phyloP scores from a whole-genome alignment of 805 yeast genomes.

The Schwanniomyces yamadae region DNA sequence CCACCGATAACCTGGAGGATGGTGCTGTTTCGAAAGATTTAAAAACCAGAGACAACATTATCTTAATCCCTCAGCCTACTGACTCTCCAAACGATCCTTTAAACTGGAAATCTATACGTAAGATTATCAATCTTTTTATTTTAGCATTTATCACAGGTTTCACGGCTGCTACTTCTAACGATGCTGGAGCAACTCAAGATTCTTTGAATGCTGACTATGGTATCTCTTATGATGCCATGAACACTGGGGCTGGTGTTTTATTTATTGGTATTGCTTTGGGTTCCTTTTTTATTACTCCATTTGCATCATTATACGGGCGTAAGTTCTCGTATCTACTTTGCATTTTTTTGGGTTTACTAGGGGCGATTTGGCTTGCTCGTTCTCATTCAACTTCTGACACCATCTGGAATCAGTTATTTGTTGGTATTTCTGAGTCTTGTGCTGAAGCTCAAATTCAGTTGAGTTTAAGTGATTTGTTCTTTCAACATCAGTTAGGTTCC shows the following conservation, averaged over 20 bases:
- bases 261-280: constrained; percentile 46
- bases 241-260: constrained; percentile 50
- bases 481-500: constrained; percentile 47
- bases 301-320: constrained; percentile 45
- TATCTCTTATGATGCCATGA: constrained; percentile 46
- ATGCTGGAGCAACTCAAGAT: constrained; percentile 49
- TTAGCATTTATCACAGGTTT: constrained; percentile 43
- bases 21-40: constrained; percentile 4
- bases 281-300: constrained; percentile 45
- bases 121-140: constrained; percentile 37
- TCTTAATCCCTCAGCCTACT: constrained; percentile 49
- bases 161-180: constrained; percentile 51
- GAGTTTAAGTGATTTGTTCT: constrained; percentile 36
- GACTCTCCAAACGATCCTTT: constrained; percentile 50
- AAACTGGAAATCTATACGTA: constrained; percentile 40
- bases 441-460: constrained; percentile 46
- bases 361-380: constrained; percentile 46
- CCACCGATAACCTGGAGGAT: constrained; percentile 8
- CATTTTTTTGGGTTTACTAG: constrained; percentile 36
- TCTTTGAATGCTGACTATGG: constrained; percentile 41
- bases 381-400: constrained; percentile 36
- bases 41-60: constrained; percentile 29
- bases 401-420: constrained; percentile 48
- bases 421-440: constrained; percentile 40
- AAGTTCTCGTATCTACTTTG: constrained; percentile 44